Percentiles rank a stretch among this genome's conserved stretches.
Conservation (phyloP, 768 basidiomycete species). For the Jaapia argillacea region DNA sequence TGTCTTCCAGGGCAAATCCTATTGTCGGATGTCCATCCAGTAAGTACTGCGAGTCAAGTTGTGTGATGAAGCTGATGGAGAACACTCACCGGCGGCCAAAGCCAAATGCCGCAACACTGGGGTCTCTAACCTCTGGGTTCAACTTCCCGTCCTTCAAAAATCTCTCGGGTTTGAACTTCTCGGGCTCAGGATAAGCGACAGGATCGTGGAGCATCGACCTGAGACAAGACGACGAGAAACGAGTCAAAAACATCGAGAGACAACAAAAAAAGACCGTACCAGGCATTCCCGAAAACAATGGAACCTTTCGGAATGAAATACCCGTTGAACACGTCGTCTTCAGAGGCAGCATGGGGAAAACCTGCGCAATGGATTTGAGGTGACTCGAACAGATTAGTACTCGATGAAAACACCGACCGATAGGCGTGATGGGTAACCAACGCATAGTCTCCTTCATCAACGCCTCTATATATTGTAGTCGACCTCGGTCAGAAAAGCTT, state of each 20-base stretch:
- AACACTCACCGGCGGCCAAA: neutral
- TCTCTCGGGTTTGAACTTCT: neutral
- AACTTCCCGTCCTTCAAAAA: neutral
- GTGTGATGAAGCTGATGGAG: too few relatives aligned
- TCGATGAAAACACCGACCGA: neutral
- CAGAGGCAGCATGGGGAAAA: constrained; percentile 26
- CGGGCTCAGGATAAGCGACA: neutral
- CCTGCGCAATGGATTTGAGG: constrained; percentile 4
- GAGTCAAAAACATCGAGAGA: neutral
- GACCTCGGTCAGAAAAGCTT: neutral
- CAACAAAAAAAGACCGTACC: neutral
- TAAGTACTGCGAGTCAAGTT: too few relatives aligned
- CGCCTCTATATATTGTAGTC: neutral
- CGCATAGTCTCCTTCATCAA: neutral
- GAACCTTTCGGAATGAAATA: constrained; percentile 30
- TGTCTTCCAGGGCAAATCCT: constrained; percentile 39
- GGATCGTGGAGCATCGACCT: neutral
- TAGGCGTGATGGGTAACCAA: neutral
- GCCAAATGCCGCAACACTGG: neutral
- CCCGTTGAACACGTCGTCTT: constrained; percentile 31
- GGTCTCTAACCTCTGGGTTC: neutral
- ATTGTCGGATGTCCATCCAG: neutral
- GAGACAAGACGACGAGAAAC: neutral
- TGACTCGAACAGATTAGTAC: neutral
- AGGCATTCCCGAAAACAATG: constrained; percentile 2